These are phyloP conservation scores for Blastobotrys apis DNA, from an alignment of 1,139 yeast species.

Conservation along the genomic window DNA sequence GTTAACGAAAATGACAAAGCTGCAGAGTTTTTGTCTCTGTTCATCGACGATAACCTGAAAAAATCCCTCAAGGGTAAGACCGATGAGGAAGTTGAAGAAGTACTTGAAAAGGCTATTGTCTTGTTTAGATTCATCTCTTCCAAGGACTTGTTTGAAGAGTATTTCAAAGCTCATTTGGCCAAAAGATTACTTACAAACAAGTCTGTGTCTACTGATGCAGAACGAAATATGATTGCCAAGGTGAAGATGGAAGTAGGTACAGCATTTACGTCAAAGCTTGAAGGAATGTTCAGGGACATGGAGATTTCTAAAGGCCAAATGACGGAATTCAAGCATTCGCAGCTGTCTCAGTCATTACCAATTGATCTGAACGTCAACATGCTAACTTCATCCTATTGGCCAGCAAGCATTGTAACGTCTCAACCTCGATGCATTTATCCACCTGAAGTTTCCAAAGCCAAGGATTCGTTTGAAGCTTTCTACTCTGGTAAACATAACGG, in stretches of 20 bases:
- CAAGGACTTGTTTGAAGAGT: constrained; percentile 81
- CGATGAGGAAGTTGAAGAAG: constrained; percentile 51
- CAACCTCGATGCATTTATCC: constrained; percentile 55
- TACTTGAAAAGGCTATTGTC: constrained; percentile 52
- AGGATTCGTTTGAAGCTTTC: constrained; percentile 43
- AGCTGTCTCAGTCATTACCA: constrained; percentile 15
- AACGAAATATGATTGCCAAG: constrained; percentile 63
- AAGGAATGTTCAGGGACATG: constrained; percentile 85
- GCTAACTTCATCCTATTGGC: constrained; percentile 57
- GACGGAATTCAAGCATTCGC: constrained; percentile 37
- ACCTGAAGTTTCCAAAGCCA: constrained; percentile 41
- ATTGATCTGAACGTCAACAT: constrained; percentile 49
- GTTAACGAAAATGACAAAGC: constrained; percentile 56
- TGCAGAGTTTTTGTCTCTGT: constrained; percentile 70
- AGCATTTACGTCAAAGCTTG: constrained; percentile 72
- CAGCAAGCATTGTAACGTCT: constrained; percentile 52
- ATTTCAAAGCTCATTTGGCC: constrained; percentile 86
- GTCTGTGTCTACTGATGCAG: constrained; percentile 57
- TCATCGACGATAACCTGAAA: constrained; percentile 67
- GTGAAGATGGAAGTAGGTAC: constrained; percentile 77
- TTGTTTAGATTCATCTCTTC: constrained; percentile 71
- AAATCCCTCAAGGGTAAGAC: constrained; percentile 51
- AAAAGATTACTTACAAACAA: constrained; percentile 61
- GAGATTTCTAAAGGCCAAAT: constrained; percentile 61
- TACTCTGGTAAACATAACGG: constrained; percentile 67